Percentiles rank a stretch among this genome's conserved stretches.
Evolutionary conservation across 2,329 filamentous ascomycete species (phyloP).

Genomic region (Paecilomyces dactylethromorphus): DNA sequence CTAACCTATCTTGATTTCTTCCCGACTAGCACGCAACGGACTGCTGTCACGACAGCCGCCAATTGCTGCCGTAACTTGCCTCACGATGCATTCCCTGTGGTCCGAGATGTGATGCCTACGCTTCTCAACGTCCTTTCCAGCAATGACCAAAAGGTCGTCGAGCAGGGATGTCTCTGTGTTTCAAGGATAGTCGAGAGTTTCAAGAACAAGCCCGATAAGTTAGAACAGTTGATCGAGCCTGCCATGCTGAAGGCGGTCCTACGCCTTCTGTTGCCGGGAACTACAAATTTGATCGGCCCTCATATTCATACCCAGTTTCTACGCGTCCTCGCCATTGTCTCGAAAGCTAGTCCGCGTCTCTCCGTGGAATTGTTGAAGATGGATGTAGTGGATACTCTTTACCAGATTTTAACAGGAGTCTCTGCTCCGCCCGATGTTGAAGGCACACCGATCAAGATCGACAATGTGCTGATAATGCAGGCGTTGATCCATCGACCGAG

Average conservation of each 20-base stretch:
- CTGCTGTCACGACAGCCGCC: constrained; percentile 91
- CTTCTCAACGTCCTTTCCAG: constrained; percentile 83
- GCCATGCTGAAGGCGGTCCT: constrained; percentile 80
- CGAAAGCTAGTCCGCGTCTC: constrained; percentile 77
- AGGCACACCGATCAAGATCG: constrained; percentile 57
- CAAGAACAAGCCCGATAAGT: constrained; percentile 75
- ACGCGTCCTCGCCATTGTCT: constrained; percentile 81
- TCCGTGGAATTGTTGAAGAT: constrained; percentile 91
- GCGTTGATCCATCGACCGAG: constrained; percentile 90
- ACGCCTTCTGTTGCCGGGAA: constrained; percentile 82
- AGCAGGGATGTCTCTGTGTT: constrained; percentile 92
- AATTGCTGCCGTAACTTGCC: constrained; percentile 98
- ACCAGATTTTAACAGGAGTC: constrained; percentile 93
- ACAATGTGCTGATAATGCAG: constrained; percentile 98
- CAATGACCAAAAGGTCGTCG: constrained; percentile 92
- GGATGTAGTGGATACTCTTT: constrained; percentile 94
- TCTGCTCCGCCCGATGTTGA: constrained; percentile 74
- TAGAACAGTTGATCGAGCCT: constrained; percentile 87
- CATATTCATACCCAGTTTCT: constrained; percentile 96
- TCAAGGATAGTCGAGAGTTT: constrained; percentile 97
- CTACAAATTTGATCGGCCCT: constrained; percentile 87
- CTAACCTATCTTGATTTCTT: constrained; percentile 96
- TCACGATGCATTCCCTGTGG: constrained; percentile 83
- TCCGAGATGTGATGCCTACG: constrained; percentile 94
- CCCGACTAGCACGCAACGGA: constrained; percentile 90